Evolutionary conservation across 768 basidiomycete species (phyloP), one percentile per base, ranked within the genome.

Genomic region (Rhodosporidiobolus odoratus): DNA sequence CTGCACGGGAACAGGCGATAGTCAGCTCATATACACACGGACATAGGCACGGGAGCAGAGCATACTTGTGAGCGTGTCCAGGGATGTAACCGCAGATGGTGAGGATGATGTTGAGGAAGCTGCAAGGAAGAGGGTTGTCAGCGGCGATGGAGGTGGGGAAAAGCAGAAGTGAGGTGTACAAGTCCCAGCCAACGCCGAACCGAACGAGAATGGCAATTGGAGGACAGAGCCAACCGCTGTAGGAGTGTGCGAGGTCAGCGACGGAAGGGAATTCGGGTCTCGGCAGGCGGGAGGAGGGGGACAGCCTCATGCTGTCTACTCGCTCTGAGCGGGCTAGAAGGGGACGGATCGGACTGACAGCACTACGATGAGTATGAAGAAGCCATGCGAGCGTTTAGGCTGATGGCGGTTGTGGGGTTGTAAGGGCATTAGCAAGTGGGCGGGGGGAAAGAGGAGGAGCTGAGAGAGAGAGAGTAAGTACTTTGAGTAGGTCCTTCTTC

Each of bases 21-120:
- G 60, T 17, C 19, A 21, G 35, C 25, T 21, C 21, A 19, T 25
- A 2, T 0, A 16, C 16, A 38, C 47, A 35, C 6, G 3, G 34
- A 19, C 17, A 47, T 17, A 12, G 37, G 30, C 25, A 45, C 43
- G 43, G n/a, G 21, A 50, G n/a, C n/a, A n/a, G 40, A 58, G 12
- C 73, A 38, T 10, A 71, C 48, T 75, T 75, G 63, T 77, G 76
- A 15, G 62, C 64, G 37, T 77, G 76, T 15, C 76, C 76, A 21
- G 76, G 76, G 43, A 77, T 65, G 68, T 77, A 77, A 48, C 76
- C 76, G 66, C 69, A 69, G 57, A 74, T 62, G 41, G 76, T 77
- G 35, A 75, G 65, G 38, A 77, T 63, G 58, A 75, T 75, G 68
- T 77, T 77, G 62, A 77, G 38, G 65, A 77, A 60, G 63, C 75